Conservation (phyloP, 257 asterid species). For the Ajuga chamaepitys region DNA sequence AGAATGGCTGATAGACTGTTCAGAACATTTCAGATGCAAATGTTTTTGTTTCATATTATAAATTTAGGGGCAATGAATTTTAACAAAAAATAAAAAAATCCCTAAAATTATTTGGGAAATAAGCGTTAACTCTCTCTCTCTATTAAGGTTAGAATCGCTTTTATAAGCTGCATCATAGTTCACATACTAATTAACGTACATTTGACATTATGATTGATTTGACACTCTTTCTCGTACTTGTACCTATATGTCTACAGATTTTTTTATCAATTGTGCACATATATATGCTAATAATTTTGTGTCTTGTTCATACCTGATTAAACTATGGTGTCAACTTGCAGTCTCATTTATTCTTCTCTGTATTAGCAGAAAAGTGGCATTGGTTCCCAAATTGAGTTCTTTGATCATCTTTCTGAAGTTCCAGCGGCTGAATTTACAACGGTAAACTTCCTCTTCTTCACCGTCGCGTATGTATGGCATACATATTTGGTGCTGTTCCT, state of each 20-base stretch:
- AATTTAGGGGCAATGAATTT: background rate
- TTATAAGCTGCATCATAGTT: background rate
- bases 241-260: background rate
- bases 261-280: background rate
- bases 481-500: conserved; percentile 2
- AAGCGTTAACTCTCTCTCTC: background rate
- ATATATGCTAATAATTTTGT: background rate
- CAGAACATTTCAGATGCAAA: background rate
- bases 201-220: background rate
- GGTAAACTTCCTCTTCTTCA: conserved; percentile 29
- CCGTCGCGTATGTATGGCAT: background rate
- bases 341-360: conserved; percentile 16
- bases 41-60: background rate
- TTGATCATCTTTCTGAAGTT: conserved; percentile 31
- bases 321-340: background rate
- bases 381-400: conserved; percentile 32
- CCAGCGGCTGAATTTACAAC: conserved; percentile 33
- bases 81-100: background rate
- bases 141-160: background rate
- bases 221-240: background rate
- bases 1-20: background rate
- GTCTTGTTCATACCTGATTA: background rate
- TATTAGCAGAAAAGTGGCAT: conserved; percentile 31
- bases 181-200: background rate
- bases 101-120: background rate